These are phyloP conservation scores for Ormosia semicastrata DNA, from an alignment of 306 rosid species.

Conservation along the genomic window DNA sequence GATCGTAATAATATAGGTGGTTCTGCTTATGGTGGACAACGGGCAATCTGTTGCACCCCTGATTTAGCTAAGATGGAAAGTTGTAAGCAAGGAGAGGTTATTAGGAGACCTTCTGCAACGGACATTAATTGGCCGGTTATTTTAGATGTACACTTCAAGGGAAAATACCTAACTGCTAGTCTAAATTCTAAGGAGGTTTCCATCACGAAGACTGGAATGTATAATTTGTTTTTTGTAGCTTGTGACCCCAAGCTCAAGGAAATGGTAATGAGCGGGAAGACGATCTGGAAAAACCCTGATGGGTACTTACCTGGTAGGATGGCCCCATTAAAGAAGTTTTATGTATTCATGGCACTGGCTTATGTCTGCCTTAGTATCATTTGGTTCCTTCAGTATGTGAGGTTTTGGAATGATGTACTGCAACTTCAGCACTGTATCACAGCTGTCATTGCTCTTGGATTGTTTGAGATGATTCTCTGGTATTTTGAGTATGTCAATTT, in stretches of 20 bases:
- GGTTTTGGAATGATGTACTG: conserved; percentile 88
- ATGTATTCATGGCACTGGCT: conserved; percentile 70
- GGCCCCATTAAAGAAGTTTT: conserved; percentile 85
- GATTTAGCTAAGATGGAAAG: conserved; percentile 92
- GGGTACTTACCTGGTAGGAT: conserved; percentile 95
- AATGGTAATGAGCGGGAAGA: conserved; percentile 77
- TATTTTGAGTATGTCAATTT: conserved; percentile 81
- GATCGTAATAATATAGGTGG: conserved; percentile 94
- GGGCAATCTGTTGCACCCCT: conserved; percentile 90
- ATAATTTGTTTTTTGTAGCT: conserved; percentile 84
- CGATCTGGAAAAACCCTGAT: conserved; percentile 86
- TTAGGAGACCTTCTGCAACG: conserved; percentile 75
- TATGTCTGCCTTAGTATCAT: conserved; percentile 59
- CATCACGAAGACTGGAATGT: conserved; percentile 86
- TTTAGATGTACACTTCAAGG: conserved; percentile 51
- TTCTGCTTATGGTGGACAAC: conserved; percentile 95
- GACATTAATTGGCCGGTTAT: conserved; percentile 80
- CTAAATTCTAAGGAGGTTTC: conserved; percentile 47
- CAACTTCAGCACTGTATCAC: conserved; percentile 95
- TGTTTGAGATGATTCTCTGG: conserved; percentile 97
- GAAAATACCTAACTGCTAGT: conserved; percentile 32
- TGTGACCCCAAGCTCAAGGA: conserved; percentile 93
- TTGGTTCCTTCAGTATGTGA: conserved; percentile 86
- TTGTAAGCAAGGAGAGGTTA: conserved; percentile 92
- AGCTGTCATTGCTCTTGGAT: conserved; percentile 76